Evolutionary conservation across 108 stramenopile species (phyloP).

Genomic region (Thalassiosira profunda): DNA sequence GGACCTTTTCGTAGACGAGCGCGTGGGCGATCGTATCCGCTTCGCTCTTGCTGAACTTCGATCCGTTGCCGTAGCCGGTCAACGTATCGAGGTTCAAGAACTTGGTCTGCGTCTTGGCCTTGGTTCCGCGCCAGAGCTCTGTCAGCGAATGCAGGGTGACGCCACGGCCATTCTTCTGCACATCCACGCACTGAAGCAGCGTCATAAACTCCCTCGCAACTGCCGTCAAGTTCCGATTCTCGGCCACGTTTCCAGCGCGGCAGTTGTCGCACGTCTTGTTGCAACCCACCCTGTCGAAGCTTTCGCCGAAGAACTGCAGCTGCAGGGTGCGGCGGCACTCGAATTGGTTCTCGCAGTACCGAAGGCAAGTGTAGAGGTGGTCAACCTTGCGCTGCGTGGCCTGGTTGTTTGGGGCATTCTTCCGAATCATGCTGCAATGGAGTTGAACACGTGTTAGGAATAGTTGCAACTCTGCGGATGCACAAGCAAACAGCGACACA

Average conservation of each 20-base stretch:
- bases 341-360: constrained; percentile 88
- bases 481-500: too few relatives aligned
- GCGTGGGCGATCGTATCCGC: constrained; percentile 76
- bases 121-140: constrained; percentile 83
- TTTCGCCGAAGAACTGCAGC: constrained; percentile 93
- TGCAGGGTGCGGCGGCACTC: constrained; percentile 91
- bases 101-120: constrained; percentile 68
- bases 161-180: constrained; percentile 53
- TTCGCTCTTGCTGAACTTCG: constrained; percentile 69
- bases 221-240: constrained; percentile 63
- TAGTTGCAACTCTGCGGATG: too few relatives aligned
- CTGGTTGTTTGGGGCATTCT: constrained; percentile 50
- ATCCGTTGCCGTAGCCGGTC: constrained; percentile 65
- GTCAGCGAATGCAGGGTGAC: constrained; percentile 74
- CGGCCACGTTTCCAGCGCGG: constrained; percentile 62
- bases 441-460: too few relatives aligned
- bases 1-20: constrained; percentile 73
- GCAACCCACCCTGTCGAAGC: constrained; percentile 79
- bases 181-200: constrained; percentile 42
- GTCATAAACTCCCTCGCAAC: constrained; percentile 64
- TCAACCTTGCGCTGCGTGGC: constrained; percentile 82
- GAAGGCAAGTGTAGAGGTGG: constrained; percentile 83
- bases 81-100: constrained; percentile 31
- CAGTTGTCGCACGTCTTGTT: constrained; percentile 93
- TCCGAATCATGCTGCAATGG: constrained; percentile 93